These are phyloP conservation scores for Pichia sp. DNA, from an alignment of 1,139 yeast species.

Conservation along the genomic window DNA sequence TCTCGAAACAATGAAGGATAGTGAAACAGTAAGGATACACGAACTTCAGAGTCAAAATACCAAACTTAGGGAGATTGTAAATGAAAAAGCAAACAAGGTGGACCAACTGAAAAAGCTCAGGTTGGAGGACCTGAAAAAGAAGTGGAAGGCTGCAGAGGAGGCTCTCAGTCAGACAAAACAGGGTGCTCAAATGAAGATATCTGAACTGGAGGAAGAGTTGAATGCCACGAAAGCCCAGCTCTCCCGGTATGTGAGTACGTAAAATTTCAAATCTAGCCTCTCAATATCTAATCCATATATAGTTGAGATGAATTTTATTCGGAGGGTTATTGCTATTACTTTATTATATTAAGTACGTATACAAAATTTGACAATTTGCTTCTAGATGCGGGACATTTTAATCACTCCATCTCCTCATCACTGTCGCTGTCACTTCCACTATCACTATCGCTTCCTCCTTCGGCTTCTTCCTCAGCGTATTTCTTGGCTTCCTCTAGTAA, in stretches of 20 bases:
- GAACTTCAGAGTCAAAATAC: conserved; percentile 15
- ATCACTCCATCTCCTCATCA: conserved; percentile 41
- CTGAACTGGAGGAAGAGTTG: conserved; percentile 55
- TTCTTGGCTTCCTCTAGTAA: conserved; percentile 76
- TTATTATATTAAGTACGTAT: not conserved
- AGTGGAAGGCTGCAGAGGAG: conserved; percentile 72
- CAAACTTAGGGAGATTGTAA: conserved; percentile 15
- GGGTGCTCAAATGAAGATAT: conserved; percentile 51
- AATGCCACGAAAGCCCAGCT: conserved; percentile 21
- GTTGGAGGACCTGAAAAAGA: conserved; percentile 55
- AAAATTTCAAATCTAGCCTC: not conserved
- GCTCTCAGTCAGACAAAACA: conserved; percentile 54
- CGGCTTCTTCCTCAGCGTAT: conserved; percentile 75
- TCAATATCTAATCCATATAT: not conserved
- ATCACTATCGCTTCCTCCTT: conserved; percentile 44
- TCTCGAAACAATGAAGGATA: conserved; percentile 24
- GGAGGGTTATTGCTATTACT: not conserved
- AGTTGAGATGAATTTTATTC: not conserved
- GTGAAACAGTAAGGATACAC: conserved; percentile 15
- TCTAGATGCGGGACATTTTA: not conserved
- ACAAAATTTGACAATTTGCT: not conserved
- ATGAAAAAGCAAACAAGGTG: conserved; percentile 19
- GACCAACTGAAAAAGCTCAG: conserved; percentile 36
- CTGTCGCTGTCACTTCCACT: conserved; percentile 42
- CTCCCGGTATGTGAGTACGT: not conserved